Evolutionary conservation across 805 yeast species (phyloP), one percentile per base, ranked within the genome.

Genomic region (Blastobotrys peoriensis): DNA sequence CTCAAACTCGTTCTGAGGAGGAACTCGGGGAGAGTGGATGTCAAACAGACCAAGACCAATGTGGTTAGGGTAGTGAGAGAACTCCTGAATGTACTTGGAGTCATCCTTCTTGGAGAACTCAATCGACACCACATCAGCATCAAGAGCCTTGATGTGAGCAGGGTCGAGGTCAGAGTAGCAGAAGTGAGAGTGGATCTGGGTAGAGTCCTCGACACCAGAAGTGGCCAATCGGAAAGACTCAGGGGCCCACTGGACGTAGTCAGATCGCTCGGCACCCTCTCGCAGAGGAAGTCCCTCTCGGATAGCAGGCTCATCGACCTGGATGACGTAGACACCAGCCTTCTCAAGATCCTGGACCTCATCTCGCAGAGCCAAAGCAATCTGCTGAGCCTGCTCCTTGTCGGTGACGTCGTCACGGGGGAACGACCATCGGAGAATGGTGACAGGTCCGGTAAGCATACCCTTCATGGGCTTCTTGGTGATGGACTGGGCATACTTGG

Each of bases 111-210:
- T 93, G 68, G 98, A 89, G 85, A 87, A 93, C 78, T 93, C 98
- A 62, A 93, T 91, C 49, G 98, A 91, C 55, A 93, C 98, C 62
- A 93, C 98, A 73, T 93, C 98, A 61, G 98, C 98, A 72, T 93
- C 98, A 68, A 93, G 79, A 59, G 98, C 97, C 82, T 93, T 91
- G 81, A 93, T 93, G 75, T 91, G 97, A 81, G 86, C 86, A 67
- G 98, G 98, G 79, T 93, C 98, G 73, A 93, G 81, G 74, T 93
- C 98, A 52, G 98, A 93, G 89, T 93, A 93, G 78, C 98, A 93
- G 95, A 93, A 93, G 76, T 93, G 98, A 53, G 98, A 91, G 83
- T 93, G 98, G 72, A 93, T 88, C 78, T 93, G 98, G 61, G 98
- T 93, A 57, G 78, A 69, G 79, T 93, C 83, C 65, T 78, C 78